Conservation (phyloP, 345 rosid species). For the Alliaria petiolata region DNA sequence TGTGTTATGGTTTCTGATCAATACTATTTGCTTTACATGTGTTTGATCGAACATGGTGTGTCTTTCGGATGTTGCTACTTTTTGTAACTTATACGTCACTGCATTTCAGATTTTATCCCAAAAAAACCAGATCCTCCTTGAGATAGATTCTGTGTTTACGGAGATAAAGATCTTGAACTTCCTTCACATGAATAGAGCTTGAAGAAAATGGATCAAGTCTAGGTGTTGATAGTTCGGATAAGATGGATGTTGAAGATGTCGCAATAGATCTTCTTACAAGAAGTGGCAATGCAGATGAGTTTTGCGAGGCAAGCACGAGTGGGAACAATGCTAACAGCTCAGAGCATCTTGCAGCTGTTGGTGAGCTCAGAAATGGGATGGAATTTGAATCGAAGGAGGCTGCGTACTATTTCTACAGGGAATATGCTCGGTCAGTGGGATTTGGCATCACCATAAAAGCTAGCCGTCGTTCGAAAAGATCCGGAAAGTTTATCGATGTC, state of each 20-base stretch:
- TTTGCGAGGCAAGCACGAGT: conserved; percentile 19
- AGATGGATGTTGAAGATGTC: conserved; percentile 20
- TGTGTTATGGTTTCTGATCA: not conserved
- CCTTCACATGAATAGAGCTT: too few species aligned
- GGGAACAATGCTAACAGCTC: not conserved
- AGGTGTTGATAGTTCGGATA: not conserved
- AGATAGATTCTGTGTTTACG: not conserved
- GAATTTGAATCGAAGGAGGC: conserved; percentile 31
- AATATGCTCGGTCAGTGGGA: conserved; percentile 29
- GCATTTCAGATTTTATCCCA: not conserved
- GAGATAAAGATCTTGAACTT: conserved; percentile 5
- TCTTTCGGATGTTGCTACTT: not conserved
- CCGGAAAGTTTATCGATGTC: conserved; percentile 33
- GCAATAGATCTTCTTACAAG: conserved; percentile 10
- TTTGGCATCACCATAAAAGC: conserved; percentile 35
- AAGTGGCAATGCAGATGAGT: conserved; percentile 8
- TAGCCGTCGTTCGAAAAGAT: conserved; percentile 30
- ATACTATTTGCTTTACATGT: not conserved
- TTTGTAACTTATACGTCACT: not conserved
- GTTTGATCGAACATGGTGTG: not conserved
- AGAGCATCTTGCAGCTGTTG: conserved; percentile 4
- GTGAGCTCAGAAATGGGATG: conserved; percentile 21
- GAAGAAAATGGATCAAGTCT: not conserved
- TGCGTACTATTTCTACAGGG: conserved; percentile 30
- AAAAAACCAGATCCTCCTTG: not conserved